Conservation (phyloP, 768 basidiomycete species). For the Termitomyces sp. region DNA sequence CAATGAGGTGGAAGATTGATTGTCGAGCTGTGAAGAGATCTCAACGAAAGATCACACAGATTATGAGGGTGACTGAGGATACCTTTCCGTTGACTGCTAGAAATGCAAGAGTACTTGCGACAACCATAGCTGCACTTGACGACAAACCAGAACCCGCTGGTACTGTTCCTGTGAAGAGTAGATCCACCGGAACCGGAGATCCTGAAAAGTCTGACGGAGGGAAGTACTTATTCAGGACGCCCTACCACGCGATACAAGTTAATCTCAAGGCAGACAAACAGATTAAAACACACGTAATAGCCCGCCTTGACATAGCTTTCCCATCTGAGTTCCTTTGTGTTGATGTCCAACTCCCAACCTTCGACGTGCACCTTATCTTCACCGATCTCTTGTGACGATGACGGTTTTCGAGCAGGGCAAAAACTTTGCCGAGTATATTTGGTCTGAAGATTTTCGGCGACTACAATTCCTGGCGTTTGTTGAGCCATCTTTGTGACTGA, state of each 20-base stretch:
- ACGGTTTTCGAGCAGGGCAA: conserved; percentile 40
- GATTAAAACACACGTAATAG: conserved; percentile 57
- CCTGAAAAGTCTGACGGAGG: conserved; percentile 12
- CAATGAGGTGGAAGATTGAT: conserved; percentile 22
- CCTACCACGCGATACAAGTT: conserved; percentile 33
- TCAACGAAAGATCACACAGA: background rate
- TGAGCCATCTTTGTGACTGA: conserved; percentile 23
- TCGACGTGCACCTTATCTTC: conserved; percentile 42
- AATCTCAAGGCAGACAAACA: background rate
- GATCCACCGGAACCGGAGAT: conserved; percentile 58
- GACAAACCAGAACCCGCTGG: conserved; percentile 87
- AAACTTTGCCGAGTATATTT: conserved; percentile 63
- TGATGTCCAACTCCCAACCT: conserved; percentile 74
- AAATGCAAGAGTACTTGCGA: conserved; percentile 80
- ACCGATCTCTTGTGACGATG: conserved; percentile 21
- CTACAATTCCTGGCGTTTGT: conserved; percentile 48
- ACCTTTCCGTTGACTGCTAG: conserved; percentile 74
- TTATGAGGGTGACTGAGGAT: background rate
- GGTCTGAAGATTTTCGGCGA: conserved; percentile 57
- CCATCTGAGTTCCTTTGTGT: conserved; percentile 70
- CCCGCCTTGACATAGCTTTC: conserved; percentile 88
- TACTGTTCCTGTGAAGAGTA: conserved; percentile 78
- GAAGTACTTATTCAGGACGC: conserved; percentile 66
- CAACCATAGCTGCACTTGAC: conserved; percentile 88
- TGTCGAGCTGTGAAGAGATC: conserved; percentile 15